Percentiles rank a stretch among this genome's conserved stretches.
phyloP scores from a whole-genome alignment of 352 stramenopile genomes.

The Globisporangium camurandrum region DNA sequence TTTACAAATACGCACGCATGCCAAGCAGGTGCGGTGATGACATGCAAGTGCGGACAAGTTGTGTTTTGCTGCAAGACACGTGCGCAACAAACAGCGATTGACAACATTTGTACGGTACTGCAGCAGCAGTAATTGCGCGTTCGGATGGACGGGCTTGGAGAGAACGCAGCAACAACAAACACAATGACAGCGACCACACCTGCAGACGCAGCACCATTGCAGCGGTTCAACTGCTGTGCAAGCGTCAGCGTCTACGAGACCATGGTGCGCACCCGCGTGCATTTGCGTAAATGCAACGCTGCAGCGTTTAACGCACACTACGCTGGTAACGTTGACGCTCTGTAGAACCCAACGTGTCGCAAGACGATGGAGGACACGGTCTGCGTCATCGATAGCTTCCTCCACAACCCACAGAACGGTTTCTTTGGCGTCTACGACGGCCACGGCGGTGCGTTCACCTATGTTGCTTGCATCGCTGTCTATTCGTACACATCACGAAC shows the following conservation, averaged over 20 bases:
- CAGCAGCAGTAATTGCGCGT: too few relatives aligned
- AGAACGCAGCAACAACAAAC: too few relatives aligned
- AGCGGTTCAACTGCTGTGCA: conserved; percentile 43
- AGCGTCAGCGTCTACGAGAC: conserved; percentile 69
- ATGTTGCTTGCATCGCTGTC: neutral
- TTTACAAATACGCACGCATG: too few relatives aligned
- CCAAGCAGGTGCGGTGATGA: too few relatives aligned
- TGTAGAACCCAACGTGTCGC: conserved; percentile 58
- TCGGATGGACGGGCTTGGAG: too few relatives aligned
- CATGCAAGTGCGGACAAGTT: too few relatives aligned
- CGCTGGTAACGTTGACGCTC: neutral
- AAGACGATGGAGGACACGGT: conserved; percentile 83
- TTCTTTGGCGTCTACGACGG: conserved; percentile 78
- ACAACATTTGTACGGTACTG: too few relatives aligned
- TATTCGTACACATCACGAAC: neutral
- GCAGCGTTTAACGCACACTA: neutral
- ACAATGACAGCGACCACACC: neutral
- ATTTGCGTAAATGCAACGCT: neutral
- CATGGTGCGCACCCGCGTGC: conserved; percentile 38
- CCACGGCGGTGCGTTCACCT: conserved; percentile 42
- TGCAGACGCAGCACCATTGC: neutral
- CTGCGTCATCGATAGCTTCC: conserved; percentile 64
- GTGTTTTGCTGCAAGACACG: too few relatives aligned
- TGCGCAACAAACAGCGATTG: too few relatives aligned
- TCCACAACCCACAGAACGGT: conserved; percentile 40